Evolutionary conservation across 2,329 filamentous ascomycete species (phyloP).

Genomic region (Conoideocrella luteorostrata): DNA sequence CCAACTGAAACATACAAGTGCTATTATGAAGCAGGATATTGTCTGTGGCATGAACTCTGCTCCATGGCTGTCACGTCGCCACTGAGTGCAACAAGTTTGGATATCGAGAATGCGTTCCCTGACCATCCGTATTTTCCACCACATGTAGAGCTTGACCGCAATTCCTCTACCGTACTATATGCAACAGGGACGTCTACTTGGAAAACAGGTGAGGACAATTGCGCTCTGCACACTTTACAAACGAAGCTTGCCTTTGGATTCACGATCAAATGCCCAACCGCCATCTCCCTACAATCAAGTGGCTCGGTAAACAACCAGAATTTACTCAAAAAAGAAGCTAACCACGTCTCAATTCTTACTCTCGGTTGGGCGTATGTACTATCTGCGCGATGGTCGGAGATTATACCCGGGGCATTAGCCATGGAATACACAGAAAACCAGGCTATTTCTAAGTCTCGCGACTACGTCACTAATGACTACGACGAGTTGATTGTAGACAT

Average conservation of each 20-base stretch:
- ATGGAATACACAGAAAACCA: slow-evolving; percentile 6
- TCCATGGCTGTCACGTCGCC: background rate
- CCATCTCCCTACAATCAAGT: background rate
- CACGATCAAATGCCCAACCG: background rate
- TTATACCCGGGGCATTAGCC: slow-evolving; percentile 6
- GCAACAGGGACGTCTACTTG: background rate
- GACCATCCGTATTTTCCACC: background rate
- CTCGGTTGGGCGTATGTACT: slow-evolving; percentile 13
- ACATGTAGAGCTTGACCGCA: background rate
- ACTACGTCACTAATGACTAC: background rate
- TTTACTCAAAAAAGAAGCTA: background rate
- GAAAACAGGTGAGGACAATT: background rate
- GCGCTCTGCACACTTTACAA: background rate
- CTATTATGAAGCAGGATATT: background rate
- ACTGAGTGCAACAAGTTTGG: background rate
- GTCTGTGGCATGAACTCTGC: background rate
- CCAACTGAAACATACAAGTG: background rate
- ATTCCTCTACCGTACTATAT: background rate
- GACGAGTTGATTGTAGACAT: background rate
- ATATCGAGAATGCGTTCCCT: background rate
- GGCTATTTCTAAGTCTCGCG: background rate
- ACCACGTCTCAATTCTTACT: slow-evolving; percentile 8
- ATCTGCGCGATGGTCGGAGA: slow-evolving; percentile 12
- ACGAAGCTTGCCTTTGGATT: background rate
- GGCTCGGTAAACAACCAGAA: background rate